Conservation (phyloP, 1,139 yeast genomes). For the Zygotorulaspora mrakii region DNA sequence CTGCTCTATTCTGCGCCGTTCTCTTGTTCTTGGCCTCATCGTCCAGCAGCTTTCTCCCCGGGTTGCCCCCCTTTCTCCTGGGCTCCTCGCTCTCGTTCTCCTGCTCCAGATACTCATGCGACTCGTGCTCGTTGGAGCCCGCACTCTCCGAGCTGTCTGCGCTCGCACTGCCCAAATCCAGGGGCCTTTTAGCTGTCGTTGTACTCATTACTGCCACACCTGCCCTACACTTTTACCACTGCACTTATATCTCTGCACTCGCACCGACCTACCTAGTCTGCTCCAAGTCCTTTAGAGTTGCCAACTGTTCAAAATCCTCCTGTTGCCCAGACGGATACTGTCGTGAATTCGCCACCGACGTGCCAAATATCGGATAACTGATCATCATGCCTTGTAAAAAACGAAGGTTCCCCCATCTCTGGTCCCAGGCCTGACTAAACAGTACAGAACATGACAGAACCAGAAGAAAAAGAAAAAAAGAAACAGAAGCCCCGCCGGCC, state of each 20-base stretch:
- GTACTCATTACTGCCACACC: constrained; percentile 15
- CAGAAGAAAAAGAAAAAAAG: no score
- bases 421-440: no score
- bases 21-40: constrained; percentile 81
- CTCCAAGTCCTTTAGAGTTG: no score
- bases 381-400: no score
- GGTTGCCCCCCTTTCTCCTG: constrained; percentile 40
- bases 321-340: no score
- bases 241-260: background rate
- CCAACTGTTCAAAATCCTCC: no score
- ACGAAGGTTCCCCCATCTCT: no score
- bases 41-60: constrained; percentile 73
- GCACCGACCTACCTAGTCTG: background rate
- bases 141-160: constrained; percentile 7
- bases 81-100: constrained; percentile 9
- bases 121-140: constrained; percentile 5
- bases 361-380: no score
- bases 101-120: constrained; percentile 4
- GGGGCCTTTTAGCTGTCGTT: constrained; percentile 22
- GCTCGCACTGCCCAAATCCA: constrained; percentile 12
- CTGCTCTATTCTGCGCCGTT: constrained; percentile 96
- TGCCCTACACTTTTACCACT: no score
- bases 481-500: no score
- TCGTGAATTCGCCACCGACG: no score
- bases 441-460: no score